These are phyloP conservation scores for Nigrospora oryzae DNA, from an alignment of 2,329 filamentous ascomycete species.

Conservation along the genomic window DNA sequence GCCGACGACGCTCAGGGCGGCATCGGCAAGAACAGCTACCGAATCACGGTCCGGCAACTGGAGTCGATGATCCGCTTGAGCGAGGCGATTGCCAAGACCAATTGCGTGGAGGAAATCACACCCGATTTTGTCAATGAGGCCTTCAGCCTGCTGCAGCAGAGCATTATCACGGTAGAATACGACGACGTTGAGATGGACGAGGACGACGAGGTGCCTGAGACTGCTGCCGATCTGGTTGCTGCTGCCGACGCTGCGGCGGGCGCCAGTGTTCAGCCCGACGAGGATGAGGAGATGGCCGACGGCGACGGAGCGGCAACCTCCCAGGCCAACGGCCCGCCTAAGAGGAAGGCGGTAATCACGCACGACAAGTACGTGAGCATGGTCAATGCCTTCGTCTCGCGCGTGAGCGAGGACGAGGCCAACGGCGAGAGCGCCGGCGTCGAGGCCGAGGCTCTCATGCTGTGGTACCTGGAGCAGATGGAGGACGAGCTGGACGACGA, in stretches of 20 bases:
- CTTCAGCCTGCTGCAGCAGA: constrained; percentile 82
- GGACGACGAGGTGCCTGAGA: constrained; percentile 51
- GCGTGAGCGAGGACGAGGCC: constrained; percentile 75
- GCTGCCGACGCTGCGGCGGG: constrained; percentile 42
- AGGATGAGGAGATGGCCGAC: constrained; percentile 31
- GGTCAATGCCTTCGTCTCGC: constrained; percentile 74
- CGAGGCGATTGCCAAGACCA: constrained; percentile 97
- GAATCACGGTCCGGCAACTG: constrained; percentile 92
- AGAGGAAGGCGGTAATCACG: constrained; percentile 74
- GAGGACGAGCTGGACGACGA: constrained; percentile 75
- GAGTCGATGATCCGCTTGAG: constrained; percentile 93
- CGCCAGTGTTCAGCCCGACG: constrained; percentile 37
- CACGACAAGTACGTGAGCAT: constrained; percentile 93
- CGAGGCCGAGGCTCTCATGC: constrained; percentile 68
- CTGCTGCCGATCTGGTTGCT: constrained; percentile 35
- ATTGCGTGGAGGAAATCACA: constrained; percentile 86
- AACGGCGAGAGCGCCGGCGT: constrained; percentile 69
- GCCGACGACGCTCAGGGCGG: constrained; percentile 91
- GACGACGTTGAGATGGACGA: constrained; percentile 94
- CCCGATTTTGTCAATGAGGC: constrained; percentile 84
- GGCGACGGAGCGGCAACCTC: constrained; percentile 21
- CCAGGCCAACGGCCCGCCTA: constrained; percentile 10
- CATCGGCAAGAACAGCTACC: constrained; percentile 88
- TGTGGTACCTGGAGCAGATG: constrained; percentile 89
- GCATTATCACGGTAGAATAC: constrained; percentile 96